phyloP scores from a whole-genome alignment of 148 eudicot species.

The Arctostaphylos glauca region DNA sequence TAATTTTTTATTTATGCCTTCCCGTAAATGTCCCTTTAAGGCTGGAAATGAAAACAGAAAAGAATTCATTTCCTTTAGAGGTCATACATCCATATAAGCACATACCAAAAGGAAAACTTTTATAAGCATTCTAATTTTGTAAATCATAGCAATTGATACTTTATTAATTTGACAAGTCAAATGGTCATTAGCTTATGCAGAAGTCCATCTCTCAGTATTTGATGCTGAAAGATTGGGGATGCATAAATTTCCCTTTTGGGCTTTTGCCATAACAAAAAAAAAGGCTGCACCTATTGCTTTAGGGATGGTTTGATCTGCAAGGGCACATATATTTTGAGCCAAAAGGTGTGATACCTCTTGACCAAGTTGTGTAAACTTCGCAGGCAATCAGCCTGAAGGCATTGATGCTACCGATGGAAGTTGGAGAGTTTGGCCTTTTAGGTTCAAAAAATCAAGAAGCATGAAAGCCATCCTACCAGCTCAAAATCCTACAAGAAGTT shows the following conservation, averaged over 20 bases:
- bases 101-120: not conserved
- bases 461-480: slow-evolving; percentile 21
- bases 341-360: slow-evolving; percentile 42
- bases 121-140: not conserved
- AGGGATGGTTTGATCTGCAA: slow-evolving; percentile 31
- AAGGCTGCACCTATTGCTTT: slow-evolving; percentile 44
- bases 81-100: not conserved
- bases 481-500: slow-evolving; percentile 18
- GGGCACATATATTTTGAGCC: slow-evolving; percentile 34
- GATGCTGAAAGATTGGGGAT: slow-evolving; percentile 35
- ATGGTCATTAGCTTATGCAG: not conserved
- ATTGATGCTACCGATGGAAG: slow-evolving; percentile 42
- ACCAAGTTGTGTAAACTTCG: slow-evolving; percentile 31
- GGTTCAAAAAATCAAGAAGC: slow-evolving; percentile 52
- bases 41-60: not conserved
- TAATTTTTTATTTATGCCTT: not conserved
- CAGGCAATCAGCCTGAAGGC: slow-evolving; percentile 34
- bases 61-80: not conserved
- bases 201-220: slow-evolving; percentile 35
- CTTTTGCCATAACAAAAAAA: slow-evolving; percentile 28
- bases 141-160: not conserved
- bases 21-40: not conserved
- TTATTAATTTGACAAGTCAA: not conserved
- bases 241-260: slow-evolving; percentile 32
- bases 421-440: slow-evolving; percentile 73